These are phyloP conservation scores for Beta macrorhiza DNA, from an alignment of 179 eudicot species.

Conservation along the genomic window DNA sequence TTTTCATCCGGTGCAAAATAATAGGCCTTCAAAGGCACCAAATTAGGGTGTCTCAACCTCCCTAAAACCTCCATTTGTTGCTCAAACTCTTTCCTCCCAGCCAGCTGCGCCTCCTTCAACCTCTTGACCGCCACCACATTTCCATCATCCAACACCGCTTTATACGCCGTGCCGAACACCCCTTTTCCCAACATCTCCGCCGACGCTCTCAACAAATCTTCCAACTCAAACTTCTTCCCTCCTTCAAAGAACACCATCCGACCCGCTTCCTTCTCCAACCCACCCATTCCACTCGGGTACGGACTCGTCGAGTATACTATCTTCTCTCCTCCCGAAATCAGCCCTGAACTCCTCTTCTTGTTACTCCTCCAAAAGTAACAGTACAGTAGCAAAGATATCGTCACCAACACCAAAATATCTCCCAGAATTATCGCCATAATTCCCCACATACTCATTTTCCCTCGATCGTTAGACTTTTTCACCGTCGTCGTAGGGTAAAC, in stretches of 20 bases:
- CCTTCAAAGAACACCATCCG: constrained; percentile 84
- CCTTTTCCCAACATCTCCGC: constrained; percentile 97
- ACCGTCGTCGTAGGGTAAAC: constrained; percentile 28
- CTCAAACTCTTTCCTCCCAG: constrained; percentile 73
- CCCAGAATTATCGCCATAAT: constrained; percentile 57
- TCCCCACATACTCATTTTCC: constrained; percentile 35
- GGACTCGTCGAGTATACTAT: constrained; percentile 75
- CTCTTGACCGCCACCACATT: constrained; percentile 81
- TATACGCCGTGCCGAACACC: constrained; percentile 77
- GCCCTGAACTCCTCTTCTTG: constrained; percentile 1
- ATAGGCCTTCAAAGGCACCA: constrained; percentile 71
- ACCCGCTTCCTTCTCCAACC: constrained; percentile 45
- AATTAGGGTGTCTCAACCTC: constrained; percentile 55
- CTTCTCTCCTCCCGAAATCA: constrained; percentile 57
- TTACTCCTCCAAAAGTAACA: constrained; percentile 58
- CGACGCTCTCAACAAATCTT: constrained; percentile 83
- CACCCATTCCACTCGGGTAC: constrained; percentile 32
- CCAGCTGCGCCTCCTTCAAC: constrained; percentile 52
- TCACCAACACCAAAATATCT: constrained; percentile 50
- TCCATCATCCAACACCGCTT: constrained; percentile 88
- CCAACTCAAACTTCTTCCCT: constrained; percentile 73
- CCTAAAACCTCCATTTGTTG: constrained; percentile 81
- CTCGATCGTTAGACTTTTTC: constrained; percentile 9
- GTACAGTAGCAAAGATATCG: constrained; percentile 48
- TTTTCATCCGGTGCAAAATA: constrained; percentile 86